A percentile compares a stretch with the other conserved stretches of the same genome.
phyloP scores from a whole-genome alignment of 805 yeast genomes.

The Lipomyces mesembrius region DNA sequence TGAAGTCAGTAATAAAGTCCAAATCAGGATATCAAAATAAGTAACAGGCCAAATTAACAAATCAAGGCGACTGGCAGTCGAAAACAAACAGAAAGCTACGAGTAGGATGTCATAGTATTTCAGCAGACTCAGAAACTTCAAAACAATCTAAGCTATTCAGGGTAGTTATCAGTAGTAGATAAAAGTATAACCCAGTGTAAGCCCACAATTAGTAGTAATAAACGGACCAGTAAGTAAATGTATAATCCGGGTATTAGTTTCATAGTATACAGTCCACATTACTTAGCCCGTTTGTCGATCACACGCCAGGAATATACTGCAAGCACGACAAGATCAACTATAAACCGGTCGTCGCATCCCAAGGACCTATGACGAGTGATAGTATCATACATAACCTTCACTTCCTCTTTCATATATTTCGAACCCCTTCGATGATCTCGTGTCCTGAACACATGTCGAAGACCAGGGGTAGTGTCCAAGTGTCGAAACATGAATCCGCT shows the following conservation, averaged over 20 bases:
- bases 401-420: background rate
- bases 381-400: background rate
- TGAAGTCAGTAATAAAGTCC: background rate
- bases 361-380: background rate
- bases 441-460: background rate
- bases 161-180: background rate
- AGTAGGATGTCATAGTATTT: background rate
- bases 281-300: background rate
- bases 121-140: background rate
- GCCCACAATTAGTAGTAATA: too few species aligned
- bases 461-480: background rate
- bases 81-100: background rate
- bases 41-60: background rate
- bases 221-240: too few species aligned
- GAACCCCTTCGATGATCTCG: background rate
- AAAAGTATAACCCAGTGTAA: too few species aligned
- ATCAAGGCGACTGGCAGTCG: too few species aligned
- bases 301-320: background rate
- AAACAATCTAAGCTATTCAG: too few species aligned
- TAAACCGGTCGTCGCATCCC: background rate
- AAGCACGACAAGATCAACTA: background rate
- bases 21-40: background rate
- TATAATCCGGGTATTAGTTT: background rate
- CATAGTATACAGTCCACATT: background rate
- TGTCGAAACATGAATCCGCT: slow-evolving; percentile 1